Evolutionary conservation across 805 yeast genomes (phyloP), one percentile per base, ranked within the genome.

Genomic region (Sungouiozyma intestinalis): DNA sequence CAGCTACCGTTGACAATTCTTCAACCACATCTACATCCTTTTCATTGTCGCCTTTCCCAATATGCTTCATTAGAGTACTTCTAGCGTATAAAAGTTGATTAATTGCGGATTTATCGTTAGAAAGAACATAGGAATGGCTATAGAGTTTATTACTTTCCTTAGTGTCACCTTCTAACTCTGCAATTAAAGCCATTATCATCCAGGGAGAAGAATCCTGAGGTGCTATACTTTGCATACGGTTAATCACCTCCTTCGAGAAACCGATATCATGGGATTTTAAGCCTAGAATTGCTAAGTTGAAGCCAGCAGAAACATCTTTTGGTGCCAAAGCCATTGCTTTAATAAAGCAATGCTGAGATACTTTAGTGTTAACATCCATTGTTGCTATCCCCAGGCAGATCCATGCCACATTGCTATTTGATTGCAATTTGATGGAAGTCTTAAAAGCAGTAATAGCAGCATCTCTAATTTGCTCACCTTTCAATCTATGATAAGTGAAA

Each of bases 341-440:
- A 51, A 92, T 83, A 52, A 84, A 85, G 58, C 96, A 86, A 63
- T 92, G 99, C 62, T 92, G 99, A 0, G 97, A 69, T 5, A 85
- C 82, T 38, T 74, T 72, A 0, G 90, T 79, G 48, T 77, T 82
- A 3, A 68, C 61, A 3, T 76, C 64, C 42, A 79, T 70, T 6
- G 85, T 75, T 0, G 87, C 82, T 43, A 81, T 72, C 13, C 97
- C 98, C 21, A 90, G 67, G 0, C 84, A 80, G 41, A 76, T 68
- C 99, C 99, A 92, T 44, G 77, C 77, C 16, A 73, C 77, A 1
- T 81, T 67, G 47, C 81, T 83, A 44, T 72, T 74, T 4, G 80
- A 71, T 58, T 90, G 96, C 7, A 77, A 63, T 43, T 73, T 77
- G 42, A 88, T 77, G 0, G 95, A 81, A 35, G 69, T 72, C 50